Evolutionary conservation across 352 stramenopile species (phyloP), one percentile per base, ranked within the genome.

Genomic region (Phytopythium sindhum): DNA sequence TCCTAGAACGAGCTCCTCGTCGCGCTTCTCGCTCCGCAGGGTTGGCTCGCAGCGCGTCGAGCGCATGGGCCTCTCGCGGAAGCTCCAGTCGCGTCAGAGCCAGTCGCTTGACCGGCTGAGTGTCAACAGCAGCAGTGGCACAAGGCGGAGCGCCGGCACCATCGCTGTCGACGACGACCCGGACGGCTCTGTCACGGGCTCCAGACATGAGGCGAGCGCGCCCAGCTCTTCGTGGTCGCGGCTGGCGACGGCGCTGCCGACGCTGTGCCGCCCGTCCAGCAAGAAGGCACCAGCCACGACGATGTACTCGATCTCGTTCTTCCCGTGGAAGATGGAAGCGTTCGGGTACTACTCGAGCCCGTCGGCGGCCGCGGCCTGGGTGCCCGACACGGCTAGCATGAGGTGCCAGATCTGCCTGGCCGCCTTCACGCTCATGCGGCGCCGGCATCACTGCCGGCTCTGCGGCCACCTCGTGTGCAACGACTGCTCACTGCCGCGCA

Each of bases 391-490:
- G 19, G 73, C 77, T 26, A 87, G 80, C 69, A 57, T 77, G 14
- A 71, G 79, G 24, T 93, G 84, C 69, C 78, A 86, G 61, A 81
- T 86, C 54, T 92, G 84, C 48, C 48, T 84, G 23, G 50, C 70
- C 37, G 53, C 69, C 1, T 92, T 92, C 56, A 81, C 75, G 12
- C 62, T 92, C 8, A 81, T 69, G 31, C 86, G 84, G 31, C 80
- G 86, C 55, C 74, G 86, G n/a, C 91, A 97, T 53, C 88, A 97
- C 65, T 97, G 91, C 60, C 81, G 90, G 5, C 63, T 90, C 31
- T 94, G 83, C 19, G 85, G 85, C 0, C 79, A 84, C 33, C 61
- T 95, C 19, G 77, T 89, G 53, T 93, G 84, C 64, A 80, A 80
- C 37, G 73, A 86, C 42, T 95, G 84, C 71, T 91, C 81, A 1